phyloP scores from a whole-genome alignment of 2,329 filamentous ascomycete species.

The Fusarium subglutinans region DNA sequence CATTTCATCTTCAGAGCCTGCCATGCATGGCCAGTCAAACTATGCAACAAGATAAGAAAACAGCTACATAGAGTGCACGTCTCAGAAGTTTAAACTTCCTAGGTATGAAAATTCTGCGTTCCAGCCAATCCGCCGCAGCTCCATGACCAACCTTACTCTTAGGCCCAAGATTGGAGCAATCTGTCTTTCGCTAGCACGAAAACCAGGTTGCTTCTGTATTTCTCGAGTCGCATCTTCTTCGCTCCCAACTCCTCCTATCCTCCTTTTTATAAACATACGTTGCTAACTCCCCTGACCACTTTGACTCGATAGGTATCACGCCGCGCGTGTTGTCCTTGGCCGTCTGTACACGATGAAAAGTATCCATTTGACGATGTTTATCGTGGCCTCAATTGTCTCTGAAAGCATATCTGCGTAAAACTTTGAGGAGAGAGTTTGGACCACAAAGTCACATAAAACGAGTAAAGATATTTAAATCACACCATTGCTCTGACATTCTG shows the following conservation, averaged over 20 bases:
- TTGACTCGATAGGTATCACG: too few relatives aligned
- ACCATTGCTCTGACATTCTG: neutral
- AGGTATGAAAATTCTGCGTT: neutral
- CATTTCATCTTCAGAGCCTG: neutral
- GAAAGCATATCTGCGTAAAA: neutral
- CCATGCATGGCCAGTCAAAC: neutral
- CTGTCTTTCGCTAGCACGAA: too few relatives aligned
- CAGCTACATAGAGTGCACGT: neutral
- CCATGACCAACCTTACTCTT: too few relatives aligned
- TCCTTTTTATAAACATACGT: too few relatives aligned
- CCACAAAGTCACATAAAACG: neutral
- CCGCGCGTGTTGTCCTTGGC: too few relatives aligned
- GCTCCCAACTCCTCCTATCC: too few relatives aligned
- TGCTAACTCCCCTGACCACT: too few relatives aligned
- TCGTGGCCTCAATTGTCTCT: neutral
- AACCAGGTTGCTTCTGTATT: too few relatives aligned
- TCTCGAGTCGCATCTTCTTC: too few relatives aligned
- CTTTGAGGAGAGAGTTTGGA: neutral
- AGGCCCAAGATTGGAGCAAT: too few relatives aligned
- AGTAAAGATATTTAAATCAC: neutral
- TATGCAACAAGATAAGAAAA: neutral
- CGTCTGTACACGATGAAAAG: neutral
- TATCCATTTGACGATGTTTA: neutral
- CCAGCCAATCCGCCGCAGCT: neutral
- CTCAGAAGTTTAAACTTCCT: neutral